Evolutionary conservation across 768 basidiomycete species (phyloP), one percentile per base, ranked within the genome.

Genomic region (Lactarius hatsudake): DNA sequence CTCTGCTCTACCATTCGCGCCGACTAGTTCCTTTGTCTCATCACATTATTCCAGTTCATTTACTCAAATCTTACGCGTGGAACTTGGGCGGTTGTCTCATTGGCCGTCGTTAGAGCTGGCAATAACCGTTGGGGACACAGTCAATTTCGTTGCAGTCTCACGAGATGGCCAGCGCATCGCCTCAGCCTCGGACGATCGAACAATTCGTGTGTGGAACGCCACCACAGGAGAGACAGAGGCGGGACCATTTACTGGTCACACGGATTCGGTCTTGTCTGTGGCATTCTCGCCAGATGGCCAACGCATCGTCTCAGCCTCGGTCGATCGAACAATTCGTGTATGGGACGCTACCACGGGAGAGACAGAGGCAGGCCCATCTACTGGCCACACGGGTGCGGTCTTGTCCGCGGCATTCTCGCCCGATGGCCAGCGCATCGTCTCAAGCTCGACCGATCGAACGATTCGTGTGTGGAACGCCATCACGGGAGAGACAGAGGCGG

Each of bases 161-260:
- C 53, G 38, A 15, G 56, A 71, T n/a, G 69, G 69, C 17, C 34
- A 51, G 23, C 45, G 34, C 34, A 51, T 6, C 5, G 59, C 42
- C 28, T 66, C 65, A 9, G 65, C n/a, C 0, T 61, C 65, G 6
- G 5, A 7, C 0, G 65, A 66, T 20, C 8, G 18, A 6, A 58
- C 23, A 4, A 23, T 66, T 34, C n/a, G 59, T 4, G 36, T 66
- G 13, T 62, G 65, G 65, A 45, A 66, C 6, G 30, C 45, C 1
- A 43, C 17, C 0, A 57, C 17, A 1, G 38, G 51, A 30, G 32
- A 17, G 8, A 26, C n/a, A 8, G 30, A 58, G 30, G 28, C 28
- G 8, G 26, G 26, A 0, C 42, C 3, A 0, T 42, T 42, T 5
- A 6, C 42, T 6, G 42, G 42, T 0, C 42, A 42, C 42, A 18